phyloP scores from a whole-genome alignment of 768 basidiomycete species.

The Boletus vinaceobasis region DNA sequence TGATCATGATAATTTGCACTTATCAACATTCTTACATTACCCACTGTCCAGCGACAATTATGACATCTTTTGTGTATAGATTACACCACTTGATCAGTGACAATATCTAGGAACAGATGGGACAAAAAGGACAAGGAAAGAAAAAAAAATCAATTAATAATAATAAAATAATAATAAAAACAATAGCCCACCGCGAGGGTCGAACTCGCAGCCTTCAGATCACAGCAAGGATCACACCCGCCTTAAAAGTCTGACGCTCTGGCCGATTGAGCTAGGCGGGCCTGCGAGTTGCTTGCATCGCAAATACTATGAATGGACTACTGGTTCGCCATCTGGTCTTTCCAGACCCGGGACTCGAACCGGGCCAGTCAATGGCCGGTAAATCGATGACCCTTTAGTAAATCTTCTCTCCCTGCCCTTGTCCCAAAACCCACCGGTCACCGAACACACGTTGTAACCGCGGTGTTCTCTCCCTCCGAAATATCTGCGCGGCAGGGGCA shows the following conservation, averaged over 20 bases:
- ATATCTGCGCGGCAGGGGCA: not conserved
- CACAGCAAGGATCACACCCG: conserved; percentile 20
- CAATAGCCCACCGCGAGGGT: conserved; percentile 76
- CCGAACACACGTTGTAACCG: conserved; percentile 5
- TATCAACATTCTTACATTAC: conserved; percentile 19
- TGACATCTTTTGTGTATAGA: conserved; percentile 10
- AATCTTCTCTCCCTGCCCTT: not conserved
- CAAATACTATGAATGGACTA: not conserved
- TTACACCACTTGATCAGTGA: not conserved
- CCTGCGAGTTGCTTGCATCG: not conserved
- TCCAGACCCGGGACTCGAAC: not conserved
- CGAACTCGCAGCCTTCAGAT: conserved; percentile 87
- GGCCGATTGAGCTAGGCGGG: conserved; percentile 63
- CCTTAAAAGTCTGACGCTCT: conserved; percentile 57
- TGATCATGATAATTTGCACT: conserved; percentile 16
- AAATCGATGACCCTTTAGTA: not conserved
- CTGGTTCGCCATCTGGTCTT: not conserved
- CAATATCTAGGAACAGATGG: not conserved
- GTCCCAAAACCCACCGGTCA: not conserved
- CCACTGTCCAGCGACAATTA: conserved; percentile 11
- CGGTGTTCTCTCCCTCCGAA: not conserved
- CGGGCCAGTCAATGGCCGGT: too few relatives aligned
- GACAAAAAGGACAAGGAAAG: not conserved
- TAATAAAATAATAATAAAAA: too few relatives aligned
- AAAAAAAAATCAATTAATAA: not conserved